Base-by-base conservation (phyloP, 371 early-diverging fungal genomes). In the Homolaphlyctis polyrhiza region DNA sequence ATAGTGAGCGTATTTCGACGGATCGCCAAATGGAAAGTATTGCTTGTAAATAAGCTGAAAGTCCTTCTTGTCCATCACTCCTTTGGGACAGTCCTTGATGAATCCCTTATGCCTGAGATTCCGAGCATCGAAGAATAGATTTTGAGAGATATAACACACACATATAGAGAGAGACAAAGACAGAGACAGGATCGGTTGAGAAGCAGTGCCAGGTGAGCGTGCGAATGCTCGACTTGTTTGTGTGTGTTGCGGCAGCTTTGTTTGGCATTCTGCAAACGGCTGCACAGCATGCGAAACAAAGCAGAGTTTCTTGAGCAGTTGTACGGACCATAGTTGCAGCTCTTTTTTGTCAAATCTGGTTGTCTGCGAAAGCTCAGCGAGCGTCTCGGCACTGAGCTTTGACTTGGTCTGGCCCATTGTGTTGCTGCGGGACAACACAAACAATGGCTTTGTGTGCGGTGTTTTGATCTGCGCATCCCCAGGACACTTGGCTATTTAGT, bases 1-100 rank as follows among this genome's bases (percentile, higher is more conserved):
- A 48, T 63, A 88, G 66, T 93, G 91, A 23, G 96, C 92, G 76
- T 94, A 97, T 33, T 82, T 78, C 57, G 90, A 84, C 3, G 96
- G 84, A 73, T 97, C 95, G 33, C 96, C 96, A 72, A 97, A 96
- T 13, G 97, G 96, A 69, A 96, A 97, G 79, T 93, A 96, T 68
- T 91, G 91, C 74, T 96, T 93, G 80, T 95, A 97, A 45, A 96
- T 93, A 65, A 90, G 89, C 75, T 88, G 89, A 67, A 97, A 96
- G 64, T 93, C 93, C 16, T 85, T 76, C 71, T 87, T 84, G 77
- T 91, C 88, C 35, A 97, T 82, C 69, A 87, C 79, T 29, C 96
- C 96, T 21, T 83, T 74, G 6, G 96, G 96, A 69, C 94, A 94
- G 69, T 95, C 95, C 71, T 90, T 89, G 49, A 93, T 73, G 69